Conservation (phyloP, 176 grass and related monocot genomes). For the Lolium rigidum region DNA sequence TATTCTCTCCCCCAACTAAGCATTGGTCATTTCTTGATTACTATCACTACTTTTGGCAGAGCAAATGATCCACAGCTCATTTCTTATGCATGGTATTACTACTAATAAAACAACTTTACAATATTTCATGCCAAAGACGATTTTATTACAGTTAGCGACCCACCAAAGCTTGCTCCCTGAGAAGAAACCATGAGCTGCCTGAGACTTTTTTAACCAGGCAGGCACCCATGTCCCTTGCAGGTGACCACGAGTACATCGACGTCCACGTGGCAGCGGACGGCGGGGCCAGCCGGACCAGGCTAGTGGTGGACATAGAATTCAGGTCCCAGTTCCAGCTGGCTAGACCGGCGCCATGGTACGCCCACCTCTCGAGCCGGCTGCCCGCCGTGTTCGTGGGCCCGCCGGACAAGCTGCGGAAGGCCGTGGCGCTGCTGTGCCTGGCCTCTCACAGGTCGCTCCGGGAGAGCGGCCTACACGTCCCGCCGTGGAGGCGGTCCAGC, state of each 20-base stretch:
- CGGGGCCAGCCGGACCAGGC: constrained; percentile 21
- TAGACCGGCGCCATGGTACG: constrained; percentile 62
- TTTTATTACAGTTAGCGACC: neutral
- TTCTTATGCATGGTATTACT: neutral
- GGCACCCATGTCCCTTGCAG: constrained; percentile 37
- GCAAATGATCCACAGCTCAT: neutral
- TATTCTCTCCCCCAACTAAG: neutral
- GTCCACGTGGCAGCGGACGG: constrained; percentile 36
- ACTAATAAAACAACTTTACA: neutral
- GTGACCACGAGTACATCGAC: constrained; percentile 76
- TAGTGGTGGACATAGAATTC: constrained; percentile 79
- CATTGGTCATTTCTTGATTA: neutral
- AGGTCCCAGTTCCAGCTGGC: constrained; percentile 72
- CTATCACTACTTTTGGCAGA: neutral
- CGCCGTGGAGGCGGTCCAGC: constrained; percentile 68
- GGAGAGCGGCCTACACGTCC: constrained; percentile 77
- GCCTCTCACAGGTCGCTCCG: constrained; percentile 64
- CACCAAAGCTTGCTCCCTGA: neutral
- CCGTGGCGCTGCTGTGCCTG: constrained; percentile 62
- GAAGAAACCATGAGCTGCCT: constrained; percentile 15
- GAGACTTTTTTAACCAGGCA: neutral
- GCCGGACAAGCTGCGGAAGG: constrained; percentile 54
- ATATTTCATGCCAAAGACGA: too few relatives aligned
- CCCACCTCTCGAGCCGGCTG: constrained; percentile 50
- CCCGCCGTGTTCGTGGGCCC: constrained; percentile 60